Base-by-base conservation (phyloP, 2,329 filamentous ascomycete genomes). In the Verruconis gallopava region DNA sequence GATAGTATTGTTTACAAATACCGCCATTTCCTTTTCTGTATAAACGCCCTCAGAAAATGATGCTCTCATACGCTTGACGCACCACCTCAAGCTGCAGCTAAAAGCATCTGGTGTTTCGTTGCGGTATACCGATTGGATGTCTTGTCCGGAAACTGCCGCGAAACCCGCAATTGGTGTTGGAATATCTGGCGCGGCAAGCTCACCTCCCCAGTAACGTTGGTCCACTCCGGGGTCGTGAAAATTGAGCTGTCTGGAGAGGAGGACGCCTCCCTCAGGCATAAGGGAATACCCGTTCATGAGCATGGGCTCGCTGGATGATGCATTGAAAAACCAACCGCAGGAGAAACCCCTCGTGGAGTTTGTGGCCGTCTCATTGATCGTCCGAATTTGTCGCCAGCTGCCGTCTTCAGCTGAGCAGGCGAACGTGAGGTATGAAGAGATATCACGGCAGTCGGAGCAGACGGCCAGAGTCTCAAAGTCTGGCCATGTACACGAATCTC, bases 51-150 rank as follows among this genome's bases (percentile, higher is more conserved):
- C 28, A 5, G 19, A 2, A 19, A 32, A 58, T 0, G 51, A 45
- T 0, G 55, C 56, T 4, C 48, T 19, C 0, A 59, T 51, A 0
- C 48, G 54, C 18, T 58, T 46, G 0, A 56, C 50, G 37, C 55
- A 59, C 53, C 50, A 59, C 11, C 37, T 15, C 3, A 40, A 15
- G 2, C 33, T 20, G 20, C 42, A 40, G 28, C 41, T 37, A 11
- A 25, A 20, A 32, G 46, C 48, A 2, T n/a, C 3, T 12, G 40
- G 40, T 5, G 40, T 38, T 9, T 9, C n/a, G 15, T 43, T 38
- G 12, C 5, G 6, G 34, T 43, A 37, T 15, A 21, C 38, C 9
- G 42, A 17, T 2, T 13, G 3, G 9, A 20, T 35, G 20, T 37
- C 14, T 3, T 25, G 37, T 4, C 20, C 22, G 2, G 18, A 17